These are phyloP conservation scores for Arthroderma sp. DNA, from an alignment of 2,329 filamentous ascomycete species.

Conservation along the genomic window DNA sequence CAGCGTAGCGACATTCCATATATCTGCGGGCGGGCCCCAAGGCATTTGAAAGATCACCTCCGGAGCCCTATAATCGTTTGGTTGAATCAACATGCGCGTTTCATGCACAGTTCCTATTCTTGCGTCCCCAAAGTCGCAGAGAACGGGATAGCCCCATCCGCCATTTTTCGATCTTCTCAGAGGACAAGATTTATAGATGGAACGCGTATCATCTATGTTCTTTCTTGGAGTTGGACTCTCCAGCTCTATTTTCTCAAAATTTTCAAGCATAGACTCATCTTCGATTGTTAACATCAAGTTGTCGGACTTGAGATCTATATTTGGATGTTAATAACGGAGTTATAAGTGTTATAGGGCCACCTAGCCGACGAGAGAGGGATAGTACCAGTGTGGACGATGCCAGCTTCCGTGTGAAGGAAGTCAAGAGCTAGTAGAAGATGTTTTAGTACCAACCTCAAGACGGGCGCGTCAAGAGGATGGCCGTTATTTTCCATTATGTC, in stretches of 20 bases:
- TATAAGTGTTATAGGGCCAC: not conserved
- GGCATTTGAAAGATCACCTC: constrained; percentile 18
- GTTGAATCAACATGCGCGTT: constrained; percentile 33
- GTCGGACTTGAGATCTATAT: constrained; percentile 3
- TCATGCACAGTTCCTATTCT: constrained; percentile 19
- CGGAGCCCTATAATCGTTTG: constrained; percentile 18
- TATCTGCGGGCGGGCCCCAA: constrained; percentile 18
- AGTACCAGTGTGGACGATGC: constrained; percentile 5
- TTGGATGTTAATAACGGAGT: not conserved
- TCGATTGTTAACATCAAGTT: constrained; percentile 4
- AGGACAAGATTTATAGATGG: constrained; percentile 5
- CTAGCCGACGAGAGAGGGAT: not conserved
- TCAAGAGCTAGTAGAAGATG: constrained; percentile 6
- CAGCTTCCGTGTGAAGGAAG: constrained; percentile 5
- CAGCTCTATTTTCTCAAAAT: constrained; percentile 2
- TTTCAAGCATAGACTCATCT: constrained; percentile 2
- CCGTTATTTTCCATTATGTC: constrained; percentile 20
- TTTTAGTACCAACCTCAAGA: constrained; percentile 4
- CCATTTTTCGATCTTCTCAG: constrained; percentile 1
- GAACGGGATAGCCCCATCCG: constrained; percentile 12
- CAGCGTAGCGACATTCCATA: constrained; percentile 21
- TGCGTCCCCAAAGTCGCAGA: constrained; percentile 26
- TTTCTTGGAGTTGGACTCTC: constrained; percentile 4
- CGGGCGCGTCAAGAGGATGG: constrained; percentile 13
- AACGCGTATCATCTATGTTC: not conserved